These are phyloP conservation scores for Ettlia oleoabundans DNA, from an alignment of 139 green algal genomes.

Conservation along the genomic window DNA sequence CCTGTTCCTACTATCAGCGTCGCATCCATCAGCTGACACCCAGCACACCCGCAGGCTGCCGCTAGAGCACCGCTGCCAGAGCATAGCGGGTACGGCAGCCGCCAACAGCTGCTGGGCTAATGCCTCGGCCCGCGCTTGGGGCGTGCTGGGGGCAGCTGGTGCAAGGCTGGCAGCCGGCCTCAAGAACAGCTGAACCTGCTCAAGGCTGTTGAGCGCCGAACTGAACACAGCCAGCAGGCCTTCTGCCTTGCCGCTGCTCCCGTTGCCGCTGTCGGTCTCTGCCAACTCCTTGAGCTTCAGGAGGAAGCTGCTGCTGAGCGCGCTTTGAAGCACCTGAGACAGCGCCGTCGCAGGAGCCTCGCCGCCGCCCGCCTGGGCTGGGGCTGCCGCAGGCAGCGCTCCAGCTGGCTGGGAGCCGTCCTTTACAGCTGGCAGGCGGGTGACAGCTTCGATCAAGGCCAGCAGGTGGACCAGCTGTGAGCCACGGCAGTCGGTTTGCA, in stretches of 20 bases:
- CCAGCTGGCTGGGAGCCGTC: no score
- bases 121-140: no score
- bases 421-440: not conserved
- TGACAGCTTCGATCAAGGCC: not conserved
- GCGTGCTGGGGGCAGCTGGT: no score
- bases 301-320: not conserved
- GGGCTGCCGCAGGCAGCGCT: no score
- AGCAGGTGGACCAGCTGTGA: not conserved
- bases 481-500: constrained; percentile 27
- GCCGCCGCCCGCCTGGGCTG: not conserved
- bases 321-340: not conserved
- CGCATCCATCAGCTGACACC: not conserved
- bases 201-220: not conserved
- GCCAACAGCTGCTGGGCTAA: not conserved
- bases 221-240: constrained; percentile 12
- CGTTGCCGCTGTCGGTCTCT: constrained; percentile 17
- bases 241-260: not conserved
- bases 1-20: not conserved
- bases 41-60: constrained; percentile 11
- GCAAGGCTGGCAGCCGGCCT: not conserved
- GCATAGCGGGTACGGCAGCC: not conserved
- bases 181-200: not conserved
- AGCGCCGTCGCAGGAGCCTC: constrained; percentile 17
- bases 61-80: constrained; percentile 18
- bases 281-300: constrained; percentile 19